Evolutionary conservation across 2,329 filamentous ascomycete genomes (phyloP), one percentile per base, ranked within the genome.

Genomic region (Trichoderma sp.): DNA sequence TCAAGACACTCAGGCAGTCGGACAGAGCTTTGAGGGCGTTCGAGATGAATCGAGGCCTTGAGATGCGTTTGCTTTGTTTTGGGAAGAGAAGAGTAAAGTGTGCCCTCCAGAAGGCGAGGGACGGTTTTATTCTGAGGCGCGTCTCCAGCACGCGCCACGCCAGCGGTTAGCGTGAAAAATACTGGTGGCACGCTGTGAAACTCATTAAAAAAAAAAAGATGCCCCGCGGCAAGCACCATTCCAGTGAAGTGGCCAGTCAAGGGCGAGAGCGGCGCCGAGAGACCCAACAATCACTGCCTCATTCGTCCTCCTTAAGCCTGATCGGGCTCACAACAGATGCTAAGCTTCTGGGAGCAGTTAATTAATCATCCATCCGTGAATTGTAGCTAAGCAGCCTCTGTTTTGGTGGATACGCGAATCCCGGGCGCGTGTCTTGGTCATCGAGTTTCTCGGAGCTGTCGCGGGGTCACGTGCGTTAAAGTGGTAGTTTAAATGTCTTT

Each of bases 61-160:
- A 8, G 57, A 21, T 60, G 57, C 32, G n/a, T 60, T 62, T 70
- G 73, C 70, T 75, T 73, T 65, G 36, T 36, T 61, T 76, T 74
- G 61, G 72, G 74, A 75, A 74, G 63, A 73, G 74, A 69, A 43
- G 63, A 63, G 24, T 47, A 24, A 64, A 6, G 60, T 51, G 47
- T 15, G 43, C 51, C 39, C 65, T 61, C 30, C 67, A 73, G 76
- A 77, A 73, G 79, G 75, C 76, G 76, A 71, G 74, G 74, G 74
- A 76, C 75, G 77, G 75, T 82, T 81, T 82, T 82, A 82, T 79
- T 64, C 79, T 78, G 73, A 77, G 75, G 69, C 80, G 80, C 80
- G 80, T 81, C 75, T 76, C 73, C 65, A 73, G 75, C 71, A 80
- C 71, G 71, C 80, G 80, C 79, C 79, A 78, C 77, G 75, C 79